Evolutionary conservation across 305 asterid species (phyloP).

Genomic region (Andrographis paniculata): DNA sequence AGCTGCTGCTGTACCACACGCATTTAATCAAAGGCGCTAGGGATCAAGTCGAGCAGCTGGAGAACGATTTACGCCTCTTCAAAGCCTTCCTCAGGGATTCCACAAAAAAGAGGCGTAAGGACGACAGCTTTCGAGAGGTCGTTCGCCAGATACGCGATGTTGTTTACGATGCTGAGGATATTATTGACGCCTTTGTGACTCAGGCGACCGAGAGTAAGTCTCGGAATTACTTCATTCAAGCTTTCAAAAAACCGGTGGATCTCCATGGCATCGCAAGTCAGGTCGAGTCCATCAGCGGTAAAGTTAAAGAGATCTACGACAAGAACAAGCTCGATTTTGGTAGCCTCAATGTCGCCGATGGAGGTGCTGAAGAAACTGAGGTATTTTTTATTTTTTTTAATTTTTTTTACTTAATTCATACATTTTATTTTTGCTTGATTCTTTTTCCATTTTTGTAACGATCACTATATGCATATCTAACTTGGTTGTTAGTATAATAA

Average conservation of each 20-base stretch:
- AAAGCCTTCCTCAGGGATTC: constrained; percentile 31
- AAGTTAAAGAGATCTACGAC: constrained; percentile 21
- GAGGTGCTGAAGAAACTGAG: constrained; percentile 22
- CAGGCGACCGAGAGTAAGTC: constrained; percentile 30
- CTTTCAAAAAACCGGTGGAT: constrained; percentile 16
- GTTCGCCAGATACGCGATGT: constrained; percentile 32
- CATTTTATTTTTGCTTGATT: background rate
- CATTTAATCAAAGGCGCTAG: constrained; percentile 23
- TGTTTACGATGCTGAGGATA: constrained; percentile 38
- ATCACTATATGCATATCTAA: no score
- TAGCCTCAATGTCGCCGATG: constrained; percentile 16
- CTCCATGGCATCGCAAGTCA: constrained; percentile 22
- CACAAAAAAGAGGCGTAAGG: constrained; percentile 28
- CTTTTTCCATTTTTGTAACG: no score
- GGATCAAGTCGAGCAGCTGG: constrained; percentile 22
- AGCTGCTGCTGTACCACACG: constrained; percentile 27
- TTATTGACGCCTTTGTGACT: constrained; percentile 30
- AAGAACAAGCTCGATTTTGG: constrained; percentile 19
- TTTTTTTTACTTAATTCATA: background rate
- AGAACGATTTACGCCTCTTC: constrained; percentile 34
- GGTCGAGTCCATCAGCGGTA: constrained; percentile 18
- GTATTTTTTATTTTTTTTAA: background rate
- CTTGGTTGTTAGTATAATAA: no score
- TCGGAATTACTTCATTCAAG: constrained; percentile 13
- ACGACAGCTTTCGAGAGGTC: constrained; percentile 26